Evolutionary conservation across 2,329 filamentous ascomycete genomes (phyloP).

Genomic region (Aspergillus sp.): DNA sequence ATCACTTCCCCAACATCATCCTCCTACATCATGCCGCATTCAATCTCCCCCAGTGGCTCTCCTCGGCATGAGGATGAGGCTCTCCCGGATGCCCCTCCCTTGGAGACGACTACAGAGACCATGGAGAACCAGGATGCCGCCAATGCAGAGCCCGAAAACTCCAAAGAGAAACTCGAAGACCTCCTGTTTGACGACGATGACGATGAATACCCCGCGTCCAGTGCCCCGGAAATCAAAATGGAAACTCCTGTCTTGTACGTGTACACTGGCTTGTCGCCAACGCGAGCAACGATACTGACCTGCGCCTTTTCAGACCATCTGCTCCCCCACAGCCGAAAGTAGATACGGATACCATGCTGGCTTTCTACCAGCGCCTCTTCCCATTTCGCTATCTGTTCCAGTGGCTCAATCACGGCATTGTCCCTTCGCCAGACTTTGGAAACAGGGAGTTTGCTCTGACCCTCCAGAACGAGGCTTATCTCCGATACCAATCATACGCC

Average conservation of each 20-base stretch:
- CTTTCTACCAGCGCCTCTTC: constrained; percentile 93
- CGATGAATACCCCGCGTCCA: constrained; percentile 55
- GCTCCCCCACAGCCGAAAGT: constrained; percentile 49
- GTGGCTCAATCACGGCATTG: constrained; percentile 93
- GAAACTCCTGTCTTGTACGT: constrained; percentile 25
- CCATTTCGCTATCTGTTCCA: constrained; percentile 94
- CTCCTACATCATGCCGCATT: constrained; percentile 35
- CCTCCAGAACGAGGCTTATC: constrained; percentile 84
- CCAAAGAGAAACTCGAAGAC: constrained; percentile 52
- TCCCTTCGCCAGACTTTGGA: constrained; percentile 80
- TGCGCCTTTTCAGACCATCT: constrained; percentile 22
- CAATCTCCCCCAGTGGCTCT: constrained; percentile 36
- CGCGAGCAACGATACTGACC: constrained; percentile 18
- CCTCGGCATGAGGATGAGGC: constrained; percentile 39
- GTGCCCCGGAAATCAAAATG: constrained; percentile 46
- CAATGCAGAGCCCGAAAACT: constrained; percentile 16
- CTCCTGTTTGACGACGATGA: constrained; percentile 60
- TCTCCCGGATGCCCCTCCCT: constrained; percentile 41
- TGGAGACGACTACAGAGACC: constrained; percentile 7
- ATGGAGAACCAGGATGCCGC: constrained; percentile 8
- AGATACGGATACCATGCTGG: constrained; percentile 82
- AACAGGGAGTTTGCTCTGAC: constrained; percentile 97
- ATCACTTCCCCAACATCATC: constrained; percentile 1
- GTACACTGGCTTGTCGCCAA: constrained; percentile 14
- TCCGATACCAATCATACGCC: constrained; percentile 82